These are phyloP conservation scores for Stylonectria norvegica DNA, from an alignment of 2,329 filamentous ascomycete genomes.

Conservation along the genomic window DNA sequence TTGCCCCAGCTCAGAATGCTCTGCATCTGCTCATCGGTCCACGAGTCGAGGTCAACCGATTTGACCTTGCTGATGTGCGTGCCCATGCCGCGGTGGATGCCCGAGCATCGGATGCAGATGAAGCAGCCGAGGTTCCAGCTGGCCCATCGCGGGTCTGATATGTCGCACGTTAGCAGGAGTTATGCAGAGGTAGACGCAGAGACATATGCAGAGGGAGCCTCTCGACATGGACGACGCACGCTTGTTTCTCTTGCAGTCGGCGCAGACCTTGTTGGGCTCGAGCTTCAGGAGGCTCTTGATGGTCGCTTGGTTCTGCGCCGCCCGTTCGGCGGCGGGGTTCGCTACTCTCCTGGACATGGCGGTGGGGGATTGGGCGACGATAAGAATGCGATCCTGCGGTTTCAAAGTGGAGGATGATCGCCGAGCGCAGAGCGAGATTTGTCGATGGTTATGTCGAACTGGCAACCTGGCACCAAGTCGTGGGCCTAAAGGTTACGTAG, in stretches of 20 bases:
- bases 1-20: constrained; percentile 96
- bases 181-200: constrained; percentile 2
- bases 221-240: constrained; percentile 58
- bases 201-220: neutral
- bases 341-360: constrained; percentile 74
- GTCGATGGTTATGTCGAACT: too few relatives aligned
- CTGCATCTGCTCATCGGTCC: constrained; percentile 97
- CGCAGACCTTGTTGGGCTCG: constrained; percentile 93
- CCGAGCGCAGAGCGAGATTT: too few relatives aligned
- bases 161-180: constrained; percentile 8
- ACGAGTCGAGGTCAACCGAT: constrained; percentile 94
- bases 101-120: constrained; percentile 96
- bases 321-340: constrained; percentile 78
- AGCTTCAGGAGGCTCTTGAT: constrained; percentile 95
- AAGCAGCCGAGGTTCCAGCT: constrained; percentile 99
- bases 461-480: too few relatives aligned
- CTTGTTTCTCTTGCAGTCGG: constrained; percentile 98
- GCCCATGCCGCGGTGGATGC: constrained; percentile 97
- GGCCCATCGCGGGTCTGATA: constrained; percentile 89
- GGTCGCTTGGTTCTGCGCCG: constrained; percentile 87
- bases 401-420: too few relatives aligned
- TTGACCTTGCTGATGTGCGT: constrained; percentile 98
- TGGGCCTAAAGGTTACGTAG: neutral
- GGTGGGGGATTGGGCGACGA: constrained; percentile 2
- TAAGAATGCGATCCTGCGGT: too few relatives aligned